These are phyloP conservation scores for Penicillium sp. DNA, from an alignment of 2,329 filamentous ascomycete species.

Conservation along the genomic window DNA sequence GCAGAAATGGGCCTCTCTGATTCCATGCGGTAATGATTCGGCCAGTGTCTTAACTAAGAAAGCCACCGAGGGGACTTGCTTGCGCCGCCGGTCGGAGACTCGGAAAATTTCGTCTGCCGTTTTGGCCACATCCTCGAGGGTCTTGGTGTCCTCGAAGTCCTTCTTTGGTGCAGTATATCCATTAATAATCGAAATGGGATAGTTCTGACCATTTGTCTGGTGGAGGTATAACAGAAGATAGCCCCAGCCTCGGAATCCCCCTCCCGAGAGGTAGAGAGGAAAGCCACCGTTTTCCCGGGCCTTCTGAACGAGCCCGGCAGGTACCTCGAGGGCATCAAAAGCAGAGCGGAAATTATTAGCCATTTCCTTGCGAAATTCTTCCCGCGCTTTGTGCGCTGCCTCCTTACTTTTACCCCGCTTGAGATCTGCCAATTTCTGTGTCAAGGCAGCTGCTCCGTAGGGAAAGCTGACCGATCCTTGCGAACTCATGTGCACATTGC, in stretches of 20 bases:
- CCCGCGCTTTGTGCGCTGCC: constrained; percentile 43
- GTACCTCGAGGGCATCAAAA: constrained; percentile 56
- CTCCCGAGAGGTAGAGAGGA: constrained; percentile 77
- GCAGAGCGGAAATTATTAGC: constrained; percentile 55
- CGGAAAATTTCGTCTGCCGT: constrained; percentile 54
- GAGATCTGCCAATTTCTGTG: constrained; percentile 52
- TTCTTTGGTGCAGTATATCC: constrained; percentile 60
- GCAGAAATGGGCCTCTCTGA: constrained; percentile 74
- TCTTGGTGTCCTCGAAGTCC: constrained; percentile 31
- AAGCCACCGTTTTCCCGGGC: constrained; percentile 51
- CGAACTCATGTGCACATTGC: constrained; percentile 51
- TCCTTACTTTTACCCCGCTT: constrained; percentile 37
- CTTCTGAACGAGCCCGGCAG: constrained; percentile 49
- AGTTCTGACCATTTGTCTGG: constrained; percentile 57
- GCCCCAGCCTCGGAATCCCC: constrained; percentile 84
- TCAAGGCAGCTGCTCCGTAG: constrained; percentile 65
- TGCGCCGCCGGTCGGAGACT: constrained; percentile 70
- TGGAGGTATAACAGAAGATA: constrained; percentile 79
- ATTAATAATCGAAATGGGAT: constrained; percentile 76
- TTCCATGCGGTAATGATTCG: constrained; percentile 59
- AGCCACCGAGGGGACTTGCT: constrained; percentile 77
- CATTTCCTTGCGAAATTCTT: constrained; percentile 42
- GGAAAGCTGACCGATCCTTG: constrained; percentile 61
- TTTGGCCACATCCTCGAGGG: constrained; percentile 26
- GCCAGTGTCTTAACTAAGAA: constrained; percentile 71